These are phyloP conservation scores for Centrapalus pauciflorus DNA, from an alignment of 129 eudicot genomes.

Conservation along the genomic window DNA sequence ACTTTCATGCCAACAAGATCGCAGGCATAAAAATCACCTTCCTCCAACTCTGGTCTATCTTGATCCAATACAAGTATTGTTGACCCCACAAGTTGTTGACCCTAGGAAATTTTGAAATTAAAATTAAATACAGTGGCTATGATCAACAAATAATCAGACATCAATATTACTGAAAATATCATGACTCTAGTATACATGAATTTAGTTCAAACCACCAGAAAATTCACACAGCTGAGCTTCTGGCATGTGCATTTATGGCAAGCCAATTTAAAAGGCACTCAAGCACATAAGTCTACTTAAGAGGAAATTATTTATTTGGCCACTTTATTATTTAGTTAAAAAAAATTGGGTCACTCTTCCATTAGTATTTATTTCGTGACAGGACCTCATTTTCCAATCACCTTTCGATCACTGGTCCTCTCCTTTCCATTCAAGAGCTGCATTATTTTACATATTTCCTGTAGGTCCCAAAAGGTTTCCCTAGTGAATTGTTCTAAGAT, in stretches of 20 bases:
- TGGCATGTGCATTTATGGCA: not conserved
- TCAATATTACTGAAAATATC: not conserved
- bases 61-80: constrained; percentile 65
- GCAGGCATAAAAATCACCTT: constrained; percentile 84
- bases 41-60: constrained; percentile 85
- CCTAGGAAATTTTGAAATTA: constrained; percentile 36
- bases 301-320: not conserved
- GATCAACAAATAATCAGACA: constrained; percentile 5
- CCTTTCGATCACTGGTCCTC: not conserved
- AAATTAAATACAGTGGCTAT: not conserved
- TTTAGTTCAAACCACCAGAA: not conserved
- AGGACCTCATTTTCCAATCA: not conserved
- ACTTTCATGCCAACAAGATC: constrained; percentile 94
- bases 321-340: not conserved
- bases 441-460: not conserved
- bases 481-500: too few species aligned
- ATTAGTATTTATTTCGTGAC: not conserved
- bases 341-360: not conserved
- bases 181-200: constrained; percentile 3
- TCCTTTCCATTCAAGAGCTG: not conserved
- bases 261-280: not conserved
- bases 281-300: not conserved
- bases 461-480: too few species aligned
- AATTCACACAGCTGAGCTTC: too few species aligned
- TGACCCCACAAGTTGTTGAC: constrained; percentile 86